A percentile compares a stretch with the other conserved stretches of the same genome.
Conservation (phyloP, 805 yeast genomes). For the Grigorovia jiainica region DNA sequence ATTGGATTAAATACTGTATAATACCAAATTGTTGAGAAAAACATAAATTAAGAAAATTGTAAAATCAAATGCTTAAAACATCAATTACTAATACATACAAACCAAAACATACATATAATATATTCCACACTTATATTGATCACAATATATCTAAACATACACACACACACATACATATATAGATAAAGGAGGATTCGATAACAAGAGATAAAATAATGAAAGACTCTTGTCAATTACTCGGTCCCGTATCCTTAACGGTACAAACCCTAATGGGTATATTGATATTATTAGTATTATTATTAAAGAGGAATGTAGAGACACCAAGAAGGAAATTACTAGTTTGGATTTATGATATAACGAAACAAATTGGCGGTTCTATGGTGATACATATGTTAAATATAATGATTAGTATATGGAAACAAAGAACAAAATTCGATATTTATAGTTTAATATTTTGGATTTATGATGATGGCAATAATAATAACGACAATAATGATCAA, state of each 20-base stretch:
- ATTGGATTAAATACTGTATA: no score
- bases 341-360: conserved; percentile 84
- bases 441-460: no score
- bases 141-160: background rate
- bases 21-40: no score
- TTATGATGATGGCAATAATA: conserved; percentile 2
- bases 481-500: conserved; percentile 46
- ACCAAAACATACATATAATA: no score
- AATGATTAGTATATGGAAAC: conserved; percentile 50
- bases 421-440: conserved; percentile 24
- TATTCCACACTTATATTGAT: no score
- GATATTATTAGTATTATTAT: conserved; percentile 62
- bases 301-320: conserved; percentile 68
- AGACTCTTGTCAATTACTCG: conserved; percentile 55
- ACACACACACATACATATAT: background rate
- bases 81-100: no score
- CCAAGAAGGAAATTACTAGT: conserved; percentile 84
- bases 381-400: conserved; percentile 77
- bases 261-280: conserved; percentile 70
- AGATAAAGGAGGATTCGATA: background rate
- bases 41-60: no score
- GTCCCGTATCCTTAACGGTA: conserved; percentile 76
- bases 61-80: no score
- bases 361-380: conserved; percentile 80
- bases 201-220: no score